These are phyloP conservation scores for Catharanthus roseus DNA, from an alignment of 257 asterid species.

Conservation along the genomic window DNA sequence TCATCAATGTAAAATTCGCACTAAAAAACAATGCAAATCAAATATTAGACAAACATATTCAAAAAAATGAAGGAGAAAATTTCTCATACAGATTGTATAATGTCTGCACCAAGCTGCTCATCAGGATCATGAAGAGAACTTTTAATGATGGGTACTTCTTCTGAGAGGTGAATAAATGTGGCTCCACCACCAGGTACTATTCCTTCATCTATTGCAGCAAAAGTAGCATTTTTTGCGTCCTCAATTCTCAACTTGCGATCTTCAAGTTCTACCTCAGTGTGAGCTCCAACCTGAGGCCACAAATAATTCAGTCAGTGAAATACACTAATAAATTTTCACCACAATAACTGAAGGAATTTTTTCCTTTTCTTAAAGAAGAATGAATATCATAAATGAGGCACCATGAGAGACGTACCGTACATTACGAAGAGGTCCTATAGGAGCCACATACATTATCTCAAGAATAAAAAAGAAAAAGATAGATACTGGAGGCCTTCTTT, in stretches of 20 bases:
- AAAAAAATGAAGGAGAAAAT: neutral
- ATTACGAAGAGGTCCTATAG: neutral
- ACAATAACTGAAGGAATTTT: neutral
- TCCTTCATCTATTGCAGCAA: slow-evolving; percentile 95
- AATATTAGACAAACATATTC: neutral
- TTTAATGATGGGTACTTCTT: slow-evolving; percentile 60
- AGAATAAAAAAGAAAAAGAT: neutral
- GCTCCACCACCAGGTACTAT: slow-evolving; percentile 99
- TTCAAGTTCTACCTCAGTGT: slow-evolving; percentile 88
- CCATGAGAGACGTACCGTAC: neutral
- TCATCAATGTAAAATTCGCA: neutral
- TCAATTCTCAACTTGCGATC: slow-evolving; percentile 84
- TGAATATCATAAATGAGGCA: neutral
- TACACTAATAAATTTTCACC: neutral
- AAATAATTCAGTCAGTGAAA: neutral
- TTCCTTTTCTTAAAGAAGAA: neutral
- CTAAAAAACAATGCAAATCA: neutral
- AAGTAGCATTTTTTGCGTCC: slow-evolving; percentile 89
- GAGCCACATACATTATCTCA: neutral
- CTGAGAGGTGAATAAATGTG: slow-evolving; percentile 73
- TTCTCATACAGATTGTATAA: slow-evolving; percentile 60
- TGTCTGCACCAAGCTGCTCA: slow-evolving; percentile 88
- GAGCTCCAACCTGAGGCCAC: slow-evolving; percentile 62
- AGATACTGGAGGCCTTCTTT: neutral
- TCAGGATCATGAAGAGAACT: slow-evolving; percentile 54